These are phyloP conservation scores for Fomitopsis serialis DNA, from an alignment of 768 basidiomycete species.

Conservation along the genomic window DNA sequence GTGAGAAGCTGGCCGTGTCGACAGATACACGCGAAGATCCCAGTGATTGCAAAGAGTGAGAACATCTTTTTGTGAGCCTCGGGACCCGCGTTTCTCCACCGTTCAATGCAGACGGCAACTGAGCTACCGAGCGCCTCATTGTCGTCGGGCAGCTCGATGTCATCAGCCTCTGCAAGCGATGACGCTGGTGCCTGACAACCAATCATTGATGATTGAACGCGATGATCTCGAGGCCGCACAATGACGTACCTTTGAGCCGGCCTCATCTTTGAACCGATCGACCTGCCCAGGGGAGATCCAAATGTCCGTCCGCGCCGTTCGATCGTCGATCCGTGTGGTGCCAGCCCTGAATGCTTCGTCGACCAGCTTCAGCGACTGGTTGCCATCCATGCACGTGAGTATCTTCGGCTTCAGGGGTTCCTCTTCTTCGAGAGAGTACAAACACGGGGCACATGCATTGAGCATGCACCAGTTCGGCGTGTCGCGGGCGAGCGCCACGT, in stretches of 20 bases:
- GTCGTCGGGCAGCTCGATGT: no score
- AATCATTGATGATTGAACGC: no score
- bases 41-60: slow-evolving; percentile 14
- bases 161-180: no score
- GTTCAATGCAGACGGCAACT: slow-evolving; percentile 9
- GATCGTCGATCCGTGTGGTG: not conserved
- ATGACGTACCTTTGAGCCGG: no score
- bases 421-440: slow-evolving; percentile 12
- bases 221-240: no score
- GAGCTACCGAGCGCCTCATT: not conserved
- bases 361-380: slow-evolving; percentile 14
- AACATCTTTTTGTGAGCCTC: slow-evolving; percentile 18
- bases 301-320: slow-evolving; percentile 1
- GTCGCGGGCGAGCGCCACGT: slow-evolving; percentile 11
- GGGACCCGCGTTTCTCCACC: slow-evolving; percentile 12
- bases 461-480: slow-evolving; percentile 17
- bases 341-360: slow-evolving; percentile 3
- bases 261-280: slow-evolving; percentile 18
- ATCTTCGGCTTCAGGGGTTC: slow-evolving; percentile 11
- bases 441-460: slow-evolving; percentile 22
- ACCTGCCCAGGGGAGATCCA: slow-evolving; percentile 10
- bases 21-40: slow-evolving; percentile 17
- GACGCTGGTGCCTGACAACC: no score
- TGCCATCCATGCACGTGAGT: slow-evolving; percentile 17
- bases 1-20: slow-evolving; percentile 16